Base-by-base conservation (phyloP, 768 basidiomycete genomes). In the Boletus eberwhitei region DNA sequence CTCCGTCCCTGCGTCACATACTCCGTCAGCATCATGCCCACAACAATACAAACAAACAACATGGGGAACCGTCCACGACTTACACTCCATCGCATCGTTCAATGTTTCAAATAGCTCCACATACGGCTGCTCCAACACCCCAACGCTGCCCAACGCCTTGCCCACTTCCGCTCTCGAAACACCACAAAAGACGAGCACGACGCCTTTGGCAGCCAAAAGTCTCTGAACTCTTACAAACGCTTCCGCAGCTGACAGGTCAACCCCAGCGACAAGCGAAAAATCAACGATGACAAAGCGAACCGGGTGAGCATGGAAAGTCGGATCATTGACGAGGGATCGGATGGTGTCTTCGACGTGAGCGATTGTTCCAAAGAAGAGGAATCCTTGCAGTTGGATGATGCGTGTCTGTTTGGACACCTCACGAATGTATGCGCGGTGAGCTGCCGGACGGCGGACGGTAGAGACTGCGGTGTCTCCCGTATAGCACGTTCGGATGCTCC, bases 241-340 rank as follows among this genome's bases (percentile, higher is more conserved):
- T 65, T 98, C 96, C 1, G 95, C 92, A 4, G 95, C 84, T 0
- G 91, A 95, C 81, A 97, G 87, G 70, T 99, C 96, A 26, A 98
- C 87, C 0, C 95, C 94, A 11, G 82, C 83, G 1, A 93, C 94
- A 32, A 92, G 83, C 32, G 87, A 75, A 32, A 98, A 80, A 63
- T 98, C 95, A 42, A 98, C 77, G 8, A 98, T 82, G 32, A 98
- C 81, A 75, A 97, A 99, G 4, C 90, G 86, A 22, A 98, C 83
- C 4, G 93, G 93, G 46, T 83, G 83, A 14, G 75, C 74, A 35
- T 81, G 74, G 84, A 93, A 94, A 8, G 80, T 74, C 0, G 85
- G 83, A 8, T 79, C 80, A 50, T 89, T 81, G 16, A 98, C 80
- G 11, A 92, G 74, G 16, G 78, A 77, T 9, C 90, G 83, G 48